Evolutionary conservation across 495 filamentous ascomycete species (phyloP).

Genomic region (Apiosordaria backusii): DNA sequence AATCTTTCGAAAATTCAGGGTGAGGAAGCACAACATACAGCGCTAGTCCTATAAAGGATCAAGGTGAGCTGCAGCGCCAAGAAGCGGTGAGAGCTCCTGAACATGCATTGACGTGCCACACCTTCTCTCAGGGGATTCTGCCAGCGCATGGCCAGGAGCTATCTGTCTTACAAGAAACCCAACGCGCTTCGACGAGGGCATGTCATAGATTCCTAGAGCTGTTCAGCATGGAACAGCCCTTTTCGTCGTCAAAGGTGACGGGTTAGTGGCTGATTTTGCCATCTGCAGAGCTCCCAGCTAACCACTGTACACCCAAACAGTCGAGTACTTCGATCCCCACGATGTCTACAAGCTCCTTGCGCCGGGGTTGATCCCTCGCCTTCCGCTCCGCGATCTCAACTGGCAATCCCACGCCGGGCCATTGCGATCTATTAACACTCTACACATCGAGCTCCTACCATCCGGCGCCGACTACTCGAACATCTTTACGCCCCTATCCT

Average conservation of each 20-base stretch:
- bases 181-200: slow-evolving; percentile 19
- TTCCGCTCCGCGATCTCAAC: slow-evolving; percentile 89
- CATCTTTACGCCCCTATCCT: slow-evolving; percentile 39
- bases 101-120: not conserved
- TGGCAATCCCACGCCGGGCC: slow-evolving; percentile 94
- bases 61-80: slow-evolving; percentile 4
- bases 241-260: slow-evolving; percentile 70
- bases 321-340: slow-evolving; percentile 84
- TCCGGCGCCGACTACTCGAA: slow-evolving; percentile 38
- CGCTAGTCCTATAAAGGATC: slow-evolving; percentile 12
- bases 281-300: slow-evolving; percentile 5
- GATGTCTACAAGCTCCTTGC: slow-evolving; percentile 80
- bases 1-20: not conserved
- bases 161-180: not conserved
- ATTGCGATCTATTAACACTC: slow-evolving; percentile 82
- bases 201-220: slow-evolving; percentile 32
- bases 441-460: slow-evolving; percentile 82
- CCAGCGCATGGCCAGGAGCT: slow-evolving; percentile 5
- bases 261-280: slow-evolving; percentile 39
- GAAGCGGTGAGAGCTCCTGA: slow-evolving; percentile 9
- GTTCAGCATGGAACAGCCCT: slow-evolving; percentile 57
- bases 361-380: slow-evolving; percentile 66
- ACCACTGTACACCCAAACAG: slow-evolving; percentile 25
- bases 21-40: not conserved
- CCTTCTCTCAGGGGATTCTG: slow-evolving; percentile 3